Conservation (phyloP, 768 basidiomycete species). For the Cytidiella melzeri region DNA sequence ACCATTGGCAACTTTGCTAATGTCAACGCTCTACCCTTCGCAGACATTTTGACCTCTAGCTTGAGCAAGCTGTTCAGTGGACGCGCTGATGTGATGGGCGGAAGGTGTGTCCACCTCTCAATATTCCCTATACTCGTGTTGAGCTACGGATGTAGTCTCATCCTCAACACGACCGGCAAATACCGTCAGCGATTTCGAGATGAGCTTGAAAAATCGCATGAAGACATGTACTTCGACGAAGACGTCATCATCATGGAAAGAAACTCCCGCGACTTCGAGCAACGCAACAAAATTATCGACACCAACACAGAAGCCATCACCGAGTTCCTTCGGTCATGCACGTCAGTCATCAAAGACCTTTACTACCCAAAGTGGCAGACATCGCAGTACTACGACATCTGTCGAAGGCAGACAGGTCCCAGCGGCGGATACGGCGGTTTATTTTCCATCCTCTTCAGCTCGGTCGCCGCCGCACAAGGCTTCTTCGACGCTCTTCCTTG, state of each 20-base stretch:
- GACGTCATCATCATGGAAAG: constrained; percentile 97
- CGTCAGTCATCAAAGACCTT: constrained; percentile 66
- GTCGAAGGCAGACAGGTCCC: constrained; percentile 23
- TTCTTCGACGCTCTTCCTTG: constrained; percentile 84
- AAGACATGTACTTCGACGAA: constrained; percentile 84
- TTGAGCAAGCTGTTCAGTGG: constrained; percentile 91
- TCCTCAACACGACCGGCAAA: constrained; percentile 73
- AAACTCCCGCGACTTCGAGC: constrained; percentile 89
- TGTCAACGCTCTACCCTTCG: constrained; percentile 80
- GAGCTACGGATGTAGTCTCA: constrained; percentile 60
- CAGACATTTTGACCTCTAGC: constrained; percentile 88
- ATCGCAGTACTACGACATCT: constrained; percentile 61
- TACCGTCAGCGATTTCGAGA: constrained; percentile 64
- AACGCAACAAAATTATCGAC: constrained; percentile 73
- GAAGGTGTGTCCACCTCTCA: constrained; percentile 74
- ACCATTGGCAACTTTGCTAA: constrained; percentile 94
- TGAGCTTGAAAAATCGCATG: constrained; percentile 52
- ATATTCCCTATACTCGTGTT: no score
- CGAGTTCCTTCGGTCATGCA: constrained; percentile 61
- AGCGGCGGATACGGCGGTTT: constrained; percentile 69
- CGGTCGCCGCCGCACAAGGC: constrained; percentile 55
- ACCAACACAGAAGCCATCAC: constrained; percentile 78
- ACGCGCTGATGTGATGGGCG: constrained; percentile 79
- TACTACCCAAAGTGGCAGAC: constrained; percentile 87
- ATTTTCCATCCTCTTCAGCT: constrained; percentile 82